Evolutionary conservation across 148 eudicot genomes (phyloP).

Genomic region (Persicaria maculosa): DNA sequence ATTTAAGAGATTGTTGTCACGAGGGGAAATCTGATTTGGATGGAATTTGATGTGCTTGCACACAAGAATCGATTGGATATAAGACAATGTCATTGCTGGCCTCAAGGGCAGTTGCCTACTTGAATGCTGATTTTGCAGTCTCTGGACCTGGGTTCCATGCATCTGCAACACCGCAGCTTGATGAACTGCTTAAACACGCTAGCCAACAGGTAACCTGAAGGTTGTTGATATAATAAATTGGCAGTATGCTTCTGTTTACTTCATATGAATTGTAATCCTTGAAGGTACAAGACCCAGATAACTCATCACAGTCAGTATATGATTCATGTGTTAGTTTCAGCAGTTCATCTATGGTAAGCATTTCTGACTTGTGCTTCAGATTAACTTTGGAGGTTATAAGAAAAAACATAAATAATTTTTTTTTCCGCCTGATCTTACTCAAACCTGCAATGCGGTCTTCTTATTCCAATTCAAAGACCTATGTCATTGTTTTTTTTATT

Average conservation of each 20-base stretch:
- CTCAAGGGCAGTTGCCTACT: slow-evolving; percentile 47
- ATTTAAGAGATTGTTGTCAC: no score
- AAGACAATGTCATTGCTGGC: slow-evolving; percentile 16
- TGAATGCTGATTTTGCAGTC: slow-evolving; percentile 49
- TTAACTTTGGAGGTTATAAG: background rate
- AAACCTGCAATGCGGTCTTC: background rate
- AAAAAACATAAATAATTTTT: background rate
- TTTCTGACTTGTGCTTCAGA: background rate
- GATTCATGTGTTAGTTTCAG: slow-evolving; percentile 39
- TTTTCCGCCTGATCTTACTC: background rate
- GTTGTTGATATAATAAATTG: background rate
- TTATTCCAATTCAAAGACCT: background rate
- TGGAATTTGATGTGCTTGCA: no score
- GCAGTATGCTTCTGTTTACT: background rate
- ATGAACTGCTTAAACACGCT: slow-evolving; percentile 41
- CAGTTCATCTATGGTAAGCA: slow-evolving; percentile 24
- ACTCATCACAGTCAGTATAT: slow-evolving; percentile 47
- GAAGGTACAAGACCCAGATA: slow-evolving; percentile 56
- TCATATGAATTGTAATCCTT: background rate
- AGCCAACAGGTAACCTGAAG: slow-evolving; percentile 37
- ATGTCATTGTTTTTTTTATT: background rate
- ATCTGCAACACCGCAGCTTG: slow-evolving; percentile 59
- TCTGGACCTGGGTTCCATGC: slow-evolving; percentile 34
- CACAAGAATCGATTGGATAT: no score
- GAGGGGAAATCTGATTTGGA: no score